Percentiles rank a stretch among this genome's conserved stretches.
These are phyloP conservation scores for Huntiella abstrusa DNA, from an alignment of 2,329 filamentous ascomycete genomes.

Conservation along the genomic window DNA sequence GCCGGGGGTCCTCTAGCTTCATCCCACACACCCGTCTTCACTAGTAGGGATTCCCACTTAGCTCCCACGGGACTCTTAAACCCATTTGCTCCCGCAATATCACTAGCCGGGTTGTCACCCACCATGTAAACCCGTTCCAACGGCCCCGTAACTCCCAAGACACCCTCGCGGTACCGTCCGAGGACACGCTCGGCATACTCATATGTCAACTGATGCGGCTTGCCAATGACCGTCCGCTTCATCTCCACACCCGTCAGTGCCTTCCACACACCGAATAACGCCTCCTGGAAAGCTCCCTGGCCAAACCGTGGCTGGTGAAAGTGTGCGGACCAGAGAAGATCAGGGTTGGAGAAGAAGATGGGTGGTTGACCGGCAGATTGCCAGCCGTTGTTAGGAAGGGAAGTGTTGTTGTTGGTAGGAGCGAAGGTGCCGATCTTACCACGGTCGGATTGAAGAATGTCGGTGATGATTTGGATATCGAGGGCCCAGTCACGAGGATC, in stretches of 20 bases:
- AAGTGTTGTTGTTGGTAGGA: constrained; percentile 43
- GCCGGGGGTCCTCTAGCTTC: constrained; percentile 29
- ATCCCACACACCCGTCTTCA: constrained; percentile 61
- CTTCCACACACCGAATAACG: constrained; percentile 62
- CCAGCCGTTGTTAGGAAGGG: constrained; percentile 57
- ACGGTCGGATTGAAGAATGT: constrained; percentile 59
- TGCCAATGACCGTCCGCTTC: constrained; percentile 54
- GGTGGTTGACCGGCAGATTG: constrained; percentile 63
- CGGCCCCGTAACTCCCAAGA: constrained; percentile 17
- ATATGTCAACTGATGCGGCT: constrained; percentile 63
- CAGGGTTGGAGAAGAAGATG: constrained; percentile 77
- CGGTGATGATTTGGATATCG: constrained; percentile 67
- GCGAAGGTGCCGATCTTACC: constrained; percentile 72
- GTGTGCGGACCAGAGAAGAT: constrained; percentile 72
- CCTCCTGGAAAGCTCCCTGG: constrained; percentile 76
- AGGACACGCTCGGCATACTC: constrained; percentile 65
- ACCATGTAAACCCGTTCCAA: constrained; percentile 79
- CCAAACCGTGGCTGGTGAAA: constrained; percentile 76
- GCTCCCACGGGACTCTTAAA: constrained; percentile 48
- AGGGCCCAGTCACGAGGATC: constrained; percentile 93
- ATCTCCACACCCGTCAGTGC: constrained; percentile 48
- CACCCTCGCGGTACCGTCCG: constrained; percentile 32
- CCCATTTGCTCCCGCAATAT: constrained; percentile 72
- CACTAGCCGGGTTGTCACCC: constrained; percentile 74
- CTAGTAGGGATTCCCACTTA: constrained; percentile 60